phyloP scores from a whole-genome alignment of 2,329 filamentous ascomycete species.

The Parascedosporium putredinis region DNA sequence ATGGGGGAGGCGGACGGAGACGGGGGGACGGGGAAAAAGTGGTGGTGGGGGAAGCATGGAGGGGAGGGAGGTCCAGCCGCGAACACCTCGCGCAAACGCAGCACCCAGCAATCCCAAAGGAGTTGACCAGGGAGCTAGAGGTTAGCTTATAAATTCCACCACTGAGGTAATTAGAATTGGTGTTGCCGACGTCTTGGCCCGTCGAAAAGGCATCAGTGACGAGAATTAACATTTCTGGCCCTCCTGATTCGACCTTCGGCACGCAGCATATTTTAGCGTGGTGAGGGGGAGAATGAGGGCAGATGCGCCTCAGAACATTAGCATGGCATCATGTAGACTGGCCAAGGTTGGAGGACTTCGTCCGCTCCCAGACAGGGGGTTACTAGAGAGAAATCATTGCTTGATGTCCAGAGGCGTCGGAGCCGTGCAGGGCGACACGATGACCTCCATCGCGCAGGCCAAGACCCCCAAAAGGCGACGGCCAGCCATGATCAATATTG shows the following conservation, averaged over 20 bases:
- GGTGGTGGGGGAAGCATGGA: neutral
- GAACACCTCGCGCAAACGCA: no score
- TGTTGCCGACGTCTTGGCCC: neutral
- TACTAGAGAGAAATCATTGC: no score
- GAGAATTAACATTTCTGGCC: neutral
- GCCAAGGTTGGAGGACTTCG: neutral
- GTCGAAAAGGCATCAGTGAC: neutral
- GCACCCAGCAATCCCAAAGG: no score
- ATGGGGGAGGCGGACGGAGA: neutral
- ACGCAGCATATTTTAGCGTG: neutral
- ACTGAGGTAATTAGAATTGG: neutral
- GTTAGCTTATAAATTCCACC: constrained; percentile 1
- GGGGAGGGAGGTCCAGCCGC: neutral
- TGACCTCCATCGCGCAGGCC: no score
- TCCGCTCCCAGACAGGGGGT: no score
- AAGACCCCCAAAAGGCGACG: no score
- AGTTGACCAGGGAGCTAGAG: no score
- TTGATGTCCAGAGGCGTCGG: no score
- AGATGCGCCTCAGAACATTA: no score
- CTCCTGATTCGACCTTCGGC: neutral
- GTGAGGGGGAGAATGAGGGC: neutral
- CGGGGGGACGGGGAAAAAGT: neutral
- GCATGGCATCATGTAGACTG: no score
- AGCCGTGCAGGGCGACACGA: no score
- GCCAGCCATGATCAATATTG: neutral